Conservation (phyloP, 305 asterid species). For the Ruellia speciosa region DNA sequence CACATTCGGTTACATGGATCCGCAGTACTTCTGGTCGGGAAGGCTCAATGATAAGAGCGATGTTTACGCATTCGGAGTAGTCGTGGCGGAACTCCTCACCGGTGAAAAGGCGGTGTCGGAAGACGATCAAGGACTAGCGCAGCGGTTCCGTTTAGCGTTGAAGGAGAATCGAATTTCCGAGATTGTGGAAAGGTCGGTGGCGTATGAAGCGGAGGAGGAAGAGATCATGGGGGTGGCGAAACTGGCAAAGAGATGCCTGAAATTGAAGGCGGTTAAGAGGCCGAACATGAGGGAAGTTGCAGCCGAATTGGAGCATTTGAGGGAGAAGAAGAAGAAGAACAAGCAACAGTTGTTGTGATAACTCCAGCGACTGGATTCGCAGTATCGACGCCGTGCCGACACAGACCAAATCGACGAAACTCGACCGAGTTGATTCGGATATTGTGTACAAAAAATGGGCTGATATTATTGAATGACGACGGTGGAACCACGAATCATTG, state of each 20-base stretch:
- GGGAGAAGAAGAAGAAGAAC: neutral
- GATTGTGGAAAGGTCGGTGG: neutral
- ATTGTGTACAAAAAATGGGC: too few species aligned
- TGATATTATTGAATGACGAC: too few species aligned
- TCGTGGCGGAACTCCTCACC: neutral
- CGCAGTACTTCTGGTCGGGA: constrained; percentile 28
- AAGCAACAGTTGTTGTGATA: too few species aligned
- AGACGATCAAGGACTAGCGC: neutral
- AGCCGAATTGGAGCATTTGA: neutral
- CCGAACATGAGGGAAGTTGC: constrained; percentile 4
- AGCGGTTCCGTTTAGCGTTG: neutral
- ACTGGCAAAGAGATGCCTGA: neutral
- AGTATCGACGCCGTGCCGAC: too few species aligned
- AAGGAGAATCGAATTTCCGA: neutral
- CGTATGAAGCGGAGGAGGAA: neutral
- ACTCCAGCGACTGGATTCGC: too few species aligned
- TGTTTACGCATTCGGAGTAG: neutral
- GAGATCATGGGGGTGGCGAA: neutral
- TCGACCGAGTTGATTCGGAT: too few species aligned
- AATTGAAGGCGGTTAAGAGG: neutral
- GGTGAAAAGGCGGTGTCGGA: too few species aligned
- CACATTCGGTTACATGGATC: constrained; percentile 33
- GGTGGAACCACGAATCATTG: too few species aligned
- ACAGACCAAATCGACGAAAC: too few species aligned
- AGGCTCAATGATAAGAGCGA: constrained; percentile 9